Evolutionary conservation across 768 basidiomycete genomes (phyloP), one percentile per base, ranked within the genome.

Genomic region (Termitomyces sp.): DNA sequence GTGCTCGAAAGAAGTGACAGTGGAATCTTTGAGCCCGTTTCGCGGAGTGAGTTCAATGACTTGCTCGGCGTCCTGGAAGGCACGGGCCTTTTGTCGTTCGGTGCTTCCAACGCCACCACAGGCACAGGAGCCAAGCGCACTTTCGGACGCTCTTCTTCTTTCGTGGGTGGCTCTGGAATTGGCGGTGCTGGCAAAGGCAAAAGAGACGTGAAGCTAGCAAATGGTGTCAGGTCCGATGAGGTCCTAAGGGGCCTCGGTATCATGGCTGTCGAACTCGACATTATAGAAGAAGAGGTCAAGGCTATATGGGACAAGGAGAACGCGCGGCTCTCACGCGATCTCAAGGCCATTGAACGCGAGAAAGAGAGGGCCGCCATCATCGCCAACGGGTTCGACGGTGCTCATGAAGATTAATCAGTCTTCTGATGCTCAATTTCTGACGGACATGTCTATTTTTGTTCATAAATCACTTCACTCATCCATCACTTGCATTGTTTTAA

Each of bases 31-130:
- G 71, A 78, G 3, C 76, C 86, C 3, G 88, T 87, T 1, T 88
- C 86, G 10, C 78, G 87, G 9, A 88, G 81, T 66, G 90, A 92
- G 63, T 91, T 94, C 60, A 73, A 77, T 0, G 91, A 94, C 61
- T 74, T 93, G 3, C 64, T 88, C 0, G 79, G 81, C 26, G 72
- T 92, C 48, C 71, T 94, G 38, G 91, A 94, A 70, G 88, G 86
- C 3, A 77, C 81, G 7, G 91, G 91, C 75, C 11, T 74, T 72
- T 11, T 72, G 67, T 53, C 66, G 58, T 51, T 66, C 51, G 58
- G 63, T 59, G 19, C 56, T 17, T 49, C 51, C 12, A 54, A 56
- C 21, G 19, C 52, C 12, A 42, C 53, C 3, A 38, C 49, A 10
- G 51, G 60, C 14, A 40, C 64, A 10, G 54, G 79, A 30, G 75